phyloP scores from a whole-genome alignment of 1,139 yeast species.

The Yamadazyma siamensis region DNA sequence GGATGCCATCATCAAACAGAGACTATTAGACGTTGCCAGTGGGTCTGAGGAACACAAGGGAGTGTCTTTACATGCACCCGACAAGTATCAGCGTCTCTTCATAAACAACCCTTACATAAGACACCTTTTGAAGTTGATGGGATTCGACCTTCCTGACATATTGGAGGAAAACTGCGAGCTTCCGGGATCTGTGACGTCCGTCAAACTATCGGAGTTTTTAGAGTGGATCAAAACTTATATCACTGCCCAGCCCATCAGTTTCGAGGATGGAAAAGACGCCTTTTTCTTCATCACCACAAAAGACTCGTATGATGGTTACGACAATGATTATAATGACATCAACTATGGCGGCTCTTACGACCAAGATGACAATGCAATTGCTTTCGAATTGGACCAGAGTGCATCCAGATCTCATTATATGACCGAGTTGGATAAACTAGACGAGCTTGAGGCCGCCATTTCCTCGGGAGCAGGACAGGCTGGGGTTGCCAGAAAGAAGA shows the following conservation, averaged over 20 bases:
- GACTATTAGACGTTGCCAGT: conserved; percentile 15
- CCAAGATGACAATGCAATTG: conserved; percentile 27
- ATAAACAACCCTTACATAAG: conserved; percentile 37
- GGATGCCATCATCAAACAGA: conserved; percentile 23
- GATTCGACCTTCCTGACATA: conserved; percentile 38
- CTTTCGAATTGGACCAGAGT: conserved; percentile 27
- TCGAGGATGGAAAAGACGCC: conserved; percentile 45
- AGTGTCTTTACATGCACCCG: conserved; percentile 10
- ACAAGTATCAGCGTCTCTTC: conserved; percentile 22
- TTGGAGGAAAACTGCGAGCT: conserved; percentile 32
- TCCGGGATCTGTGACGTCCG: conserved; percentile 17
- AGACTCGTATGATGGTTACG: conserved; percentile 20
- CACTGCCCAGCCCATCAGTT: conserved; percentile 26
- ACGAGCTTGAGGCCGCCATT: conserved; percentile 27
- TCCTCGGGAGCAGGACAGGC: conserved; percentile 3
- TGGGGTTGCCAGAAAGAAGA: conserved; percentile 15
- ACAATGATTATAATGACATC: conserved; percentile 15
- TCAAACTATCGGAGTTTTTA: conserved; percentile 18
- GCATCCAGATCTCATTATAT: conserved; percentile 15
- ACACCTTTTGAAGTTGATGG: conserved; percentile 26
- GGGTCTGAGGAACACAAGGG: conserved; percentile 8
- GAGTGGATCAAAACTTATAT: conserved; percentile 33
- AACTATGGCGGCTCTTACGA: conserved; percentile 15
- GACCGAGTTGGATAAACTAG: conserved; percentile 30
- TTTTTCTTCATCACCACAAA: conserved; percentile 27